A percentile compares a stretch with the other conserved stretches of the same genome.
Evolutionary conservation across 2,329 filamentous ascomycete species (phyloP).

Genomic region (Karstenula rhodostoma): DNA sequence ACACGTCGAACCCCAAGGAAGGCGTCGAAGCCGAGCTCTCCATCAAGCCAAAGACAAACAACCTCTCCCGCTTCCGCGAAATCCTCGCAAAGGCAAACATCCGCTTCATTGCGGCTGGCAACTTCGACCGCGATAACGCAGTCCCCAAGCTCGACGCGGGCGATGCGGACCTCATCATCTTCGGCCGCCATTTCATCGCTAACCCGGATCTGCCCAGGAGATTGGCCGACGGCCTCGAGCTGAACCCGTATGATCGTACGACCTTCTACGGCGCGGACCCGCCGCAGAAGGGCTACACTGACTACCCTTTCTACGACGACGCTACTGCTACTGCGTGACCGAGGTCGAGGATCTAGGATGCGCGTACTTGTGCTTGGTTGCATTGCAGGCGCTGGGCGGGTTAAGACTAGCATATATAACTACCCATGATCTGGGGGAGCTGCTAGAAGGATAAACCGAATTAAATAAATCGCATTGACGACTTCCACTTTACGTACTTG

Average conservation of each 20-base stretch:
- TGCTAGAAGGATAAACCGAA: background rate
- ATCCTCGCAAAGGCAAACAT: slow-evolving; percentile 59
- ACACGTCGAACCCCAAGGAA: slow-evolving; percentile 34
- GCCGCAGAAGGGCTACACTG: slow-evolving; percentile 49
- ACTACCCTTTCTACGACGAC: slow-evolving; percentile 49
- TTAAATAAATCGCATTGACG: too few species aligned
- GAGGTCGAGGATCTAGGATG: slow-evolving; percentile 7
- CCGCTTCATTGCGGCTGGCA: slow-evolving; percentile 65
- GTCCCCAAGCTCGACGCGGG: slow-evolving; percentile 58
- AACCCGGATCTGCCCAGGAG: slow-evolving; percentile 60
- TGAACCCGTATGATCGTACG: slow-evolving; percentile 55
- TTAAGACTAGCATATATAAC: slow-evolving; percentile 16
- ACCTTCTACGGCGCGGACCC: slow-evolving; percentile 54
- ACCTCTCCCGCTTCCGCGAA: slow-evolving; percentile 49
- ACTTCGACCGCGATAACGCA: slow-evolving; percentile 61
- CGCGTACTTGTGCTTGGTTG: slow-evolving; percentile 2
- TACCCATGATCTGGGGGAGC: background rate
- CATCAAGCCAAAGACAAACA: slow-evolving; percentile 34
- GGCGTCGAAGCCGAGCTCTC: slow-evolving; percentile 45
- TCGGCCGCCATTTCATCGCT: slow-evolving; percentile 59
- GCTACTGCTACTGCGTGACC: slow-evolving; percentile 25
- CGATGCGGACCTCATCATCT: slow-evolving; percentile 52
- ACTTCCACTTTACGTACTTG: too few species aligned
- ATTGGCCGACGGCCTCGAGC: slow-evolving; percentile 52
- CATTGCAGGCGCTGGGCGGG: slow-evolving; percentile 19